A percentile compares a stretch with the other conserved stretches of the same genome.
Evolutionary conservation across 2,329 filamentous ascomycete species (phyloP).

Genomic region (Ophiostoma ulmi): DNA sequence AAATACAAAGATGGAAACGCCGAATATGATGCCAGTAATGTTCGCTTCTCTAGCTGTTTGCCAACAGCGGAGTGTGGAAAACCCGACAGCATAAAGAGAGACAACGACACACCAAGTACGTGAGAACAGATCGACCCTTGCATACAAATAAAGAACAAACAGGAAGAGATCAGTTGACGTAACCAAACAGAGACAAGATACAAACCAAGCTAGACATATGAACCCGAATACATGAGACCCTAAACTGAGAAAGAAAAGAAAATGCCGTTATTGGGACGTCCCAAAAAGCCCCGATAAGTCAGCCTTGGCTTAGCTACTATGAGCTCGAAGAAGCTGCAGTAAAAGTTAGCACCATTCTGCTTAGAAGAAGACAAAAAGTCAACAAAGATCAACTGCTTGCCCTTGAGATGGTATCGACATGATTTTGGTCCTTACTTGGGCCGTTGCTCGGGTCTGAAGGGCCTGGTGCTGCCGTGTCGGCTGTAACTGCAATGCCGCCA

Average conservation of each 20-base stretch:
- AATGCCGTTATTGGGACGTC: neutral
- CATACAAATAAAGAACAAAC: neutral
- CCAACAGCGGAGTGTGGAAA: slow-evolving; percentile 14
- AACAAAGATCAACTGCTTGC: slow-evolving; percentile 29
- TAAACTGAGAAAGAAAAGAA: neutral
- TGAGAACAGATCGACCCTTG: neutral
- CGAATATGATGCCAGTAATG: slow-evolving; percentile 21
- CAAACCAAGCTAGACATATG: slow-evolving; percentile 8
- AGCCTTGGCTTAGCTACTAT: slow-evolving; percentile 21
- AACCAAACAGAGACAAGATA: neutral
- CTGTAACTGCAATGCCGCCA: slow-evolving; percentile 10
- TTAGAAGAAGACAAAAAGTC: neutral
- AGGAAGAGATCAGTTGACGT: too few species aligned
- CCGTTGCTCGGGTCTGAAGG: neutral
- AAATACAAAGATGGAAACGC: slow-evolving; percentile 18
- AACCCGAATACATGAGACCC: slow-evolving; percentile 2
- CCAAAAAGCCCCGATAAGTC: neutral
- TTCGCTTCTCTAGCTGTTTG: slow-evolving; percentile 8
- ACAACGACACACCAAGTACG: neutral
- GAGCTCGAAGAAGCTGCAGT: slow-evolving; percentile 25
- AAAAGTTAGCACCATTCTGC: neutral
- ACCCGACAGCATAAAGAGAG: slow-evolving; percentile 14
- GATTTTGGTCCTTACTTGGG: slow-evolving; percentile 51
- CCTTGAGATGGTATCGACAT: slow-evolving; percentile 51
- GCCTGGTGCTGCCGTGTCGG: neutral